Evolutionary conservation across 306 rosid genomes (phyloP).

Genomic region (Cicer arietinum): DNA sequence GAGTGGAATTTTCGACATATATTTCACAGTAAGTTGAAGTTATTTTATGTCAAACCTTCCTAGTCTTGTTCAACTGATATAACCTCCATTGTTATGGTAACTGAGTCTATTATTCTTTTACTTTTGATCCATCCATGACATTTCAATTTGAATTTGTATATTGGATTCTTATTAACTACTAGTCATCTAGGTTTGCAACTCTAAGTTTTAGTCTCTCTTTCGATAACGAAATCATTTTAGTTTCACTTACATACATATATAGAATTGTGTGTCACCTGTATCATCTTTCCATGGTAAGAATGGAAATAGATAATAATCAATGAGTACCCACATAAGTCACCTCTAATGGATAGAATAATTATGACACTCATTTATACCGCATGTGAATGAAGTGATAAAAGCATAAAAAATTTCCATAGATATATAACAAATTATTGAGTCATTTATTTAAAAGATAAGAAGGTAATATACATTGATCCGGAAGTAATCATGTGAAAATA

Average conservation of each 20-base stretch:
- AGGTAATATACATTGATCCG: too few relatives aligned
- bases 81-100: not conserved
- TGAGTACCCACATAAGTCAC: too few relatives aligned
- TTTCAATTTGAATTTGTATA: not conserved
- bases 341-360: too few relatives aligned
- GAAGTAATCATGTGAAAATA: too few relatives aligned
- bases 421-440: too few relatives aligned
- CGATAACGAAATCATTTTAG: not conserved
- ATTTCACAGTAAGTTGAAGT: slow-evolving; percentile 60
- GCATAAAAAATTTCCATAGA: too few relatives aligned
- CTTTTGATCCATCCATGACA: slow-evolving; percentile 15
- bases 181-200: not conserved
- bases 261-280: too few relatives aligned
- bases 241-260: not conserved
- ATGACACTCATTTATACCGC: too few relatives aligned
- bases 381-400: too few relatives aligned
- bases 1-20: slow-evolving; percentile 76
- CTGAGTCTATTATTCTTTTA: not conserved
- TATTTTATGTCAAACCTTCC: not conserved
- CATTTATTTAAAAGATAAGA: too few relatives aligned
- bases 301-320: too few relatives aligned
- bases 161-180: not conserved
- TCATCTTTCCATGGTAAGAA: too few relatives aligned
- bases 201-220: not conserved
- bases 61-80: slow-evolving; percentile 7